Evolutionary conservation across 192 early-diverging fungal genomes (phyloP), one percentile per base, ranked within the genome.

Genomic region (Linnemannia zychae): DNA sequence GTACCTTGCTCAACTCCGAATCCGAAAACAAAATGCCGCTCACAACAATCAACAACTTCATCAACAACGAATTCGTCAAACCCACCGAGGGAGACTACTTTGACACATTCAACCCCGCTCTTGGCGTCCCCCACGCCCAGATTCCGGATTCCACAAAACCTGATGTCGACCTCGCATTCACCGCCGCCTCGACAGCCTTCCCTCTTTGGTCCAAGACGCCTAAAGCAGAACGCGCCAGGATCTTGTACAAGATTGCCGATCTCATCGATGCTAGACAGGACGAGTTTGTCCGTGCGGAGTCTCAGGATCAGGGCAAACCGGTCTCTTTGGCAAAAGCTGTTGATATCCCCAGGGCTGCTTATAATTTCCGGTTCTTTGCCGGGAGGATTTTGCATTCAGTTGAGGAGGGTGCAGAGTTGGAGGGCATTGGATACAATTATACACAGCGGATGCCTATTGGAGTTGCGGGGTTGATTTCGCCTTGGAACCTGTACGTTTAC

Each of bases 351-450:
- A 71, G 89, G 67, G 93, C 93, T 9, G 82, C 90, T 1, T 87
- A 87, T 57, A 94, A 93, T 80, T 94, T 96, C 77, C 83, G 94
- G 60, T 94, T 92, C 88, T 96, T 93, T 91, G 93, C 95, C 20
- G 81, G 88, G 11, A 67, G 76, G 50, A 89, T 94, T 31, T 47
- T 90, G 5, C 90, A 95, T 79, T 80, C 77, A 9, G 75, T 88
- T 34, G 85, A 83, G 34, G 87, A 92, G 38, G 80, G 82, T 12
- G 87, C 81, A 1, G 87, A 90, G n/a, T 18, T 91, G 66, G 90
- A 91, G 52, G 90, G 92, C 12, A 84, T 87, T 31, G 87, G 88
- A 3, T 72, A 90, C 31, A 93, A 87, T 74, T 92, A 89, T 52
- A 77, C 87, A 28, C 86, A 92, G 65, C 74, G 88, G 6, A 74